These are phyloP conservation scores for Colletotrichum sp. DNA, from an alignment of 2,329 filamentous ascomycete species.

Conservation along the genomic window DNA sequence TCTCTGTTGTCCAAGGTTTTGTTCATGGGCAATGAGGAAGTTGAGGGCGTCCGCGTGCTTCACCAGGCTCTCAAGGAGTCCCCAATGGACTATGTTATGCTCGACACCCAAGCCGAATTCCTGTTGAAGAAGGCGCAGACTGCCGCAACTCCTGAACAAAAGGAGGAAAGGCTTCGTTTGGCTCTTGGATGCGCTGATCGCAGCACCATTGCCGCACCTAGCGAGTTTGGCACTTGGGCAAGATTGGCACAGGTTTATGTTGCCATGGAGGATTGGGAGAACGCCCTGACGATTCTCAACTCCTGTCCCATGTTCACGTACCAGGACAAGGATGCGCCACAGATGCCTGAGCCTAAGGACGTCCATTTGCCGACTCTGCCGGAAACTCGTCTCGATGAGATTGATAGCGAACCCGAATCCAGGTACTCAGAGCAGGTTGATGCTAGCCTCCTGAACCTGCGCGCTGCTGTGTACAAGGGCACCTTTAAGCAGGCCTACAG, in stretches of 20 bases:
- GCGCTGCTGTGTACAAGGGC: slow-evolving; percentile 89
- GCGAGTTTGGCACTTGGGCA: slow-evolving; percentile 97
- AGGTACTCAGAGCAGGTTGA: slow-evolving; percentile 87
- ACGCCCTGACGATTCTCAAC: slow-evolving; percentile 92
- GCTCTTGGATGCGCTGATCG: slow-evolving; percentile 93
- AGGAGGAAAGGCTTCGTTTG: slow-evolving; percentile 76
- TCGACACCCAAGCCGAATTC: slow-evolving; percentile 93
- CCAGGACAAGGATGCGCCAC: slow-evolving; percentile 94
- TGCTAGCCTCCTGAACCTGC: slow-evolving; percentile 81
- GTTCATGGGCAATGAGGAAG: slow-evolving; percentile 95
- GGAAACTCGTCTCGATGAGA: slow-evolving; percentile 92
- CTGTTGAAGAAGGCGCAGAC: slow-evolving; percentile 80
- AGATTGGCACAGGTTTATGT: slow-evolving; percentile 93
- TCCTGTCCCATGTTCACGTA: slow-evolving; percentile 99
- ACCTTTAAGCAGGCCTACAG: slow-evolving; percentile 96
- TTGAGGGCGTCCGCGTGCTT: slow-evolving; percentile 88
- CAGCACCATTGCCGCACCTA: slow-evolving; percentile 92
- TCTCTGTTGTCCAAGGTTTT: slow-evolving; percentile 90
- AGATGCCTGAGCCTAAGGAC: slow-evolving; percentile 91
- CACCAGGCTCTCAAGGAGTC: slow-evolving; percentile 88
- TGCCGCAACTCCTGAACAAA: slow-evolving; percentile 58
- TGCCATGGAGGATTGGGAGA: slow-evolving; percentile 92
- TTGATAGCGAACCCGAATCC: slow-evolving; percentile 87
- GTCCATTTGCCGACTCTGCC: slow-evolving; percentile 86
- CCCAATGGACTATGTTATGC: slow-evolving; percentile 96